Base-by-base conservation (phyloP, 768 basidiomycete species). In the Collybiopsis luxurians region DNA sequence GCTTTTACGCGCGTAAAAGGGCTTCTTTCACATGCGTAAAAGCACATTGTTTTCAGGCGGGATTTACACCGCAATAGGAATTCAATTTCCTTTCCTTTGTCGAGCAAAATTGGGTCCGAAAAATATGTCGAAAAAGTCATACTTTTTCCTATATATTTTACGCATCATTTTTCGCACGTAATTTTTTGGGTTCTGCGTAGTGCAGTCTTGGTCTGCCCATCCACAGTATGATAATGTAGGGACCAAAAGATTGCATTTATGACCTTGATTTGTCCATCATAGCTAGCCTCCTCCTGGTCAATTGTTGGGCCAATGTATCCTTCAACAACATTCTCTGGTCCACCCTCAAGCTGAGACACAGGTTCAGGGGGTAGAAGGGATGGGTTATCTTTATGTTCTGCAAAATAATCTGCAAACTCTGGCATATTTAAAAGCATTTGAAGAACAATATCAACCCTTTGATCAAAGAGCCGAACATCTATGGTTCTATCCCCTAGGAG, bases 251-350 rank as follows among this genome's bases (percentile, higher is more conserved):
- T 38, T 7, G 17, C 7, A 7, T 9, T 38, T 9, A 38, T 38
- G 36, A 38, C 36, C 17, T 38, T 38, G 36, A 38, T 7, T 38
- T 7, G 7, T 7, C 36, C 36, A 38, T 38, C 36, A 38, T 38
- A 38, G 17, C 36, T 38, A 9, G 36, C 36, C 42, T 68, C 67
- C 5, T 63, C 64, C 4, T 60, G 47, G 9, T 67, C 42, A 7
- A 58, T 39, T 0, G 66, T 68, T 0, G 49, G 40, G 1, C 66
- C 53, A 38, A 69, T 31, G 48, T 60, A 62, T 38, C 58, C 52
- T 15, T 47, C 10, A 2, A 56, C 55, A 2, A 34, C 23, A 38
- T 58, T 34, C 15, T 56, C 58, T 1, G 43, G 53, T 0, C 65
- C 66, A 50, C 10, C 6, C 1, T 48, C 58, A 6, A 69, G 66